Evolutionary conservation across 2,329 filamentous ascomycete species (phyloP).

Genomic region (Botrytis elliptica): DNA sequence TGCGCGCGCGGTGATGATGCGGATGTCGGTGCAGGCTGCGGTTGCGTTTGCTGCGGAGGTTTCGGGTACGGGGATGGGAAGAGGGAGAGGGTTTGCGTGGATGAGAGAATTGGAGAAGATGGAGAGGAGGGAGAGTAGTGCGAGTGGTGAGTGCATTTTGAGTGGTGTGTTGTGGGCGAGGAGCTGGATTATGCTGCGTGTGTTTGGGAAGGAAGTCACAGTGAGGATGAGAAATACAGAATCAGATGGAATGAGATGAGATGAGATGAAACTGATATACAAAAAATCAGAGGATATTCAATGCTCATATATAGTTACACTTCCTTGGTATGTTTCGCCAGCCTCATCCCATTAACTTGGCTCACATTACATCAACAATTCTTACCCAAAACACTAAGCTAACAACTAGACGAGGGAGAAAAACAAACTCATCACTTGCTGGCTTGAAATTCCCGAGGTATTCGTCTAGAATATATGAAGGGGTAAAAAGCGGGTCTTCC

Average conservation of each 20-base stretch:
- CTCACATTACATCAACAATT: not conserved
- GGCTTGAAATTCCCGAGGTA: not conserved
- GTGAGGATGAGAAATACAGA: not conserved
- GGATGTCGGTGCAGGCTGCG: not conserved
- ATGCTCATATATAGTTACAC: not conserved
- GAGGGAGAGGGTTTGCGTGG: not conserved
- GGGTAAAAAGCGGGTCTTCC: not conserved
- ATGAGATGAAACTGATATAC: not conserved
- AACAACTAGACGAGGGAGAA: not conserved
- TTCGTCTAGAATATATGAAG: not conserved
- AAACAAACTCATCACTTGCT: not conserved
- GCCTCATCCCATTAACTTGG: not conserved
- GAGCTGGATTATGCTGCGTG: not conserved
- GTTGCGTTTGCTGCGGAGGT: not conserved
- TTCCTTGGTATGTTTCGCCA: not conserved
- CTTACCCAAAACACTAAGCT: not conserved
- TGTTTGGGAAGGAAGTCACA: not conserved
- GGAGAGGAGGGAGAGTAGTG: not conserved
- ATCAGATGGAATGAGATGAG: not conserved
- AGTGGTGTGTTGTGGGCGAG: not conserved
- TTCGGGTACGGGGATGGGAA: not conserved
- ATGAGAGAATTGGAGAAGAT: not conserved
- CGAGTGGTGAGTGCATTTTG: not conserved
- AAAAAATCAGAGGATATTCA: not conserved
- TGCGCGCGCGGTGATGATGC: conserved; percentile 11